phyloP scores from a whole-genome alignment of 768 basidiomycete genomes.

The Dendrothele bispora region DNA sequence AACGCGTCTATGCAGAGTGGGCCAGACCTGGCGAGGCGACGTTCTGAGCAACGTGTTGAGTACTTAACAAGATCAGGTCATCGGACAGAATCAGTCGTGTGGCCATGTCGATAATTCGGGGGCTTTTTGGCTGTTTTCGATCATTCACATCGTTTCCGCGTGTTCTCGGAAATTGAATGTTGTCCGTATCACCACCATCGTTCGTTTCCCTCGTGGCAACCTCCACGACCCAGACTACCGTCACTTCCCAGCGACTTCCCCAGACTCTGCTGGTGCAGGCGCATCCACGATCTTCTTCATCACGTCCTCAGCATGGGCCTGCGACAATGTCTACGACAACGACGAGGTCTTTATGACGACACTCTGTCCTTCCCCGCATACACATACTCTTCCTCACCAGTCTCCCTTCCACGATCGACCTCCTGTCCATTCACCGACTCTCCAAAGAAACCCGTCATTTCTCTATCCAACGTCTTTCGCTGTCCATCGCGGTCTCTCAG shows the following conservation, averaged over 20 bases:
- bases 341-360: slow-evolving; percentile 21
- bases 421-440: not conserved
- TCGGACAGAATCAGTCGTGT: too few species aligned
- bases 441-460: slow-evolving; percentile 10
- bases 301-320: slow-evolving; percentile 24
- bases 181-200: too few species aligned
- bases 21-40: too few species aligned
- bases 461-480: slow-evolving; percentile 5
- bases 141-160: too few species aligned
- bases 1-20: too few species aligned
- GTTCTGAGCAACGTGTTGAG: too few species aligned
- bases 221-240: slow-evolving; percentile 70
- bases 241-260: slow-evolving; percentile 47
- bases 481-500: not conserved
- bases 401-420: slow-evolving; percentile 2
- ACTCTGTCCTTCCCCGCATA: slow-evolving; percentile 6
- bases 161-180: too few species aligned
- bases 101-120: too few species aligned
- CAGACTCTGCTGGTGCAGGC: too few species aligned
- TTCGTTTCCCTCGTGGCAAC: slow-evolving; percentile 56
- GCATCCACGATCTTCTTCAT: slow-evolving; percentile 16
- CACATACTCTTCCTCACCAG: slow-evolving; percentile 1
- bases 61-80: too few species aligned
- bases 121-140: too few species aligned
- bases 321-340: slow-evolving; percentile 21